These are phyloP conservation scores for Tetradesmus lagerheimii DNA, from an alignment of 139 green algal genomes.

Conservation along the genomic window DNA sequence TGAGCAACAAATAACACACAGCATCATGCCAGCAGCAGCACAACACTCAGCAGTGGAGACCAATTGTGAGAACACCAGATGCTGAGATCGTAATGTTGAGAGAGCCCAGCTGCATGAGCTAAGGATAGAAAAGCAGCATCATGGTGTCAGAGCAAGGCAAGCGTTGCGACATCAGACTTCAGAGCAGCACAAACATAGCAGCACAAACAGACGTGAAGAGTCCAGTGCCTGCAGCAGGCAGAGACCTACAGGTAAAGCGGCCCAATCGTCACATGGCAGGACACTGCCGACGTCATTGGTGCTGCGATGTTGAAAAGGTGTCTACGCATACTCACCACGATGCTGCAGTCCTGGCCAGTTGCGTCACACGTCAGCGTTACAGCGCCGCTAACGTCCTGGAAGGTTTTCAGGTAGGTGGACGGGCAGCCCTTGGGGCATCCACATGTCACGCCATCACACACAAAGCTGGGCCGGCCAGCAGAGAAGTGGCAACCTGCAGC, in stretches of 20 bases:
- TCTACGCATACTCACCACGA: conserved; percentile 6
- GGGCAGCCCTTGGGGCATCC: conserved; percentile 52
- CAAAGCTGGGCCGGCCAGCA: conserved; percentile 38
- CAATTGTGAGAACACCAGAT: no score
- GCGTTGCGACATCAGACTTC: no score
- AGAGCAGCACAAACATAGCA: no score
- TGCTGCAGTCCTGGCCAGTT: conserved; percentile 6
- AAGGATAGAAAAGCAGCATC: no score
- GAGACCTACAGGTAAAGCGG: no score
- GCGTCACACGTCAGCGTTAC: conserved; percentile 30
- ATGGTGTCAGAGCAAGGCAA: no score
- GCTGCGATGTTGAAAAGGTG: background rate
- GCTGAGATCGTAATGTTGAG: conserved; percentile 11
- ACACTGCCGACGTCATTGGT: background rate
- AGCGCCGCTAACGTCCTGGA: conserved; percentile 36
- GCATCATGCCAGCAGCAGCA: no score
- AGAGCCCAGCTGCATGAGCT: conserved; percentile 21
- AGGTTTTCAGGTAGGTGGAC: background rate
- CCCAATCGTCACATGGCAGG: no score
- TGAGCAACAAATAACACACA: no score
- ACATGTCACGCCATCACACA: conserved; percentile 58
- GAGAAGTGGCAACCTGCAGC: conserved; percentile 57
- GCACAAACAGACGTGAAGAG: no score
- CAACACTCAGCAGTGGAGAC: no score
- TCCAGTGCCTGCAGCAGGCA: no score